Conservation (phyloP, 345 rosid genomes). For the Draba incana region DNA sequence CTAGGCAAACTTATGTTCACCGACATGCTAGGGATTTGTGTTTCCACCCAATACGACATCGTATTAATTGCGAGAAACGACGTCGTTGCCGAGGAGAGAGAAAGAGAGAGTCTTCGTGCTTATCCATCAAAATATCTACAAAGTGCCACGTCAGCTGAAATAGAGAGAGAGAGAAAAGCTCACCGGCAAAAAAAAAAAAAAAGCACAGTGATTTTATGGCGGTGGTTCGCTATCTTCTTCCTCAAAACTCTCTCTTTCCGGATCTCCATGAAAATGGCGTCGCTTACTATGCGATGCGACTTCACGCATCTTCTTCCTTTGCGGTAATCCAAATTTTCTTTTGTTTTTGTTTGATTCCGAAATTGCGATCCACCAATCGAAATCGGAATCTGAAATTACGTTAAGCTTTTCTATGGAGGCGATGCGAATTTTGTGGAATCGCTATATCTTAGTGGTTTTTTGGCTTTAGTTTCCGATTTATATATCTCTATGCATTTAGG, state of each 20-base stretch:
- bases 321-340: conserved; percentile 6
- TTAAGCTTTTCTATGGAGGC: too few relatives aligned
- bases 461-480: neutral
- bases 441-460: neutral
- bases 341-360: too few relatives aligned
- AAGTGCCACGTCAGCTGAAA: conserved; percentile 30
- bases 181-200: neutral
- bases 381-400: too few relatives aligned
- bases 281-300: conserved; percentile 13
- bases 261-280: conserved; percentile 30
- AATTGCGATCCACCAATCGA: too few relatives aligned
- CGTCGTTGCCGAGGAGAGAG: neutral
- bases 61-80: conserved; percentile 13
- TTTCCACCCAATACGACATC: conserved; percentile 36
- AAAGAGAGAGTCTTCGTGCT: neutral
- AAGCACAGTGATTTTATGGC: conserved; percentile 24
- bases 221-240: conserved; percentile 19
- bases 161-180: neutral
- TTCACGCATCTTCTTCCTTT: conserved; percentile 5
- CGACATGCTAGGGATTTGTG: neutral
- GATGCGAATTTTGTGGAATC: too few relatives aligned
- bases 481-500: neutral
- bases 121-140: conserved; percentile 30
- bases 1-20: too few relatives aligned
- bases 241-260: conserved; percentile 5